Evolutionary conservation across 306 rosid genomes (phyloP), one percentile per base, ranked within the genome.

Genomic region (Ormosia emarginata): DNA sequence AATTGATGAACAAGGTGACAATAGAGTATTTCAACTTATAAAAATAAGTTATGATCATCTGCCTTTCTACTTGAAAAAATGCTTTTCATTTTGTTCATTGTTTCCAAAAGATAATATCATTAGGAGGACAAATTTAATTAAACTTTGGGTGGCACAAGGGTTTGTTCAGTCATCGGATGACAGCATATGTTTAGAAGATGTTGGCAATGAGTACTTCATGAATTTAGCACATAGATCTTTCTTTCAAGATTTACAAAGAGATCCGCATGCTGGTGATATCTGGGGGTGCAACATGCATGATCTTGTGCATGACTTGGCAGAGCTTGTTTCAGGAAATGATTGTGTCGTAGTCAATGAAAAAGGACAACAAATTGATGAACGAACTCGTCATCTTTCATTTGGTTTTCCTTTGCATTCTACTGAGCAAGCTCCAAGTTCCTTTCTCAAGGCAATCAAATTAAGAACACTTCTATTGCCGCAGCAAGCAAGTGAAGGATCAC

Each of bases 131-230:
- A 4, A 3, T 0, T 7, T 78, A 8, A 40, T 81, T 65, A n/a
- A 37, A 5, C 68, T 81, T 65, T 81, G 80, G 85, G 18, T 77
- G 11, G 86, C 59, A 0, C 59, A 76, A 3, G 86, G 82, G 0
- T 82, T 82, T 39, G 37, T 76, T 33, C 10, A 24, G 0, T 69
- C 57, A n/a, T 7, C 33, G 3, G 2, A 40, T 58, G 29, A 13
- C 6, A 8, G 10, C 5, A 2, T 1, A 41, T 17, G 24, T 33
- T 15, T 44, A 11, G 79, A 82, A 69, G 59, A 69, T 46, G 29
- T 29, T 59, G 74, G 59, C 10, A 0, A 39, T 8, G 71, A 37
- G 15, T 82, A 76, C 49, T 77, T 49, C 18, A 59, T 29, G 67
- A n/a, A 24, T 14, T 49, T 77, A n/a, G n/a, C 43, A 2, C 5